A percentile compares a stretch with the other conserved stretches of the same genome.
These are phyloP conservation scores for Acanthamoeba lenticulata DNA, from an alignment of 208 protist species.

Conservation along the genomic window DNA sequence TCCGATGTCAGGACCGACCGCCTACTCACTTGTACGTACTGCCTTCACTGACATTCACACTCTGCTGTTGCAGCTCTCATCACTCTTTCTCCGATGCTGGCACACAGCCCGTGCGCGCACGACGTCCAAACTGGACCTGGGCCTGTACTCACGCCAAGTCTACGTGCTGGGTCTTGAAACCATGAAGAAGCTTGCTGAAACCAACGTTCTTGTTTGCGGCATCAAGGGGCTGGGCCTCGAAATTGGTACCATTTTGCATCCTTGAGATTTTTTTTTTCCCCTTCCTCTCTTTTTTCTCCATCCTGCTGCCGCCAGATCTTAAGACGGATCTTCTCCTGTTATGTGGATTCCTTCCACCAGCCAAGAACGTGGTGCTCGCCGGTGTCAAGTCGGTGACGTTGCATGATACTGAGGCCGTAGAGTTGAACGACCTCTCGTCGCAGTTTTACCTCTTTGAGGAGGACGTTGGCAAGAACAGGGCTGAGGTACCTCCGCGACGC, in stretches of 20 bases:
- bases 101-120: not conserved
- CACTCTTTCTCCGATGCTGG: not conserved
- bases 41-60: not conserved
- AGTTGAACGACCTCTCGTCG: conserved; percentile 86
- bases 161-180: conserved; percentile 76
- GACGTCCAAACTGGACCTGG: conserved; percentile 82
- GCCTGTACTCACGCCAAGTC: conserved; percentile 88
- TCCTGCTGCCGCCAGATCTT: not conserved
- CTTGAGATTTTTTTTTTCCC: not conserved
- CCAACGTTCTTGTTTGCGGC: conserved; percentile 85
- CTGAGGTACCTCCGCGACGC: not conserved
- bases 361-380: conserved; percentile 94
- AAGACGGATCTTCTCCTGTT: not conserved
- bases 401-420: conserved; percentile 83
- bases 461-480: not conserved
- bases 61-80: too few relatives aligned
- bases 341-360: conserved; percentile 6
- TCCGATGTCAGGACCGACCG: not conserved
- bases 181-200: conserved; percentile 27
- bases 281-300: not conserved
- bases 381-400: conserved; percentile 92
- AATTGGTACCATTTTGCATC: conserved; percentile 76
- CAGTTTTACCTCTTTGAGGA: conserved; percentile 65
- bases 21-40: not conserved
- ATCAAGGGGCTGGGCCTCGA: conserved; percentile 91